Conservation (phyloP, 2,329 filamentous ascomycete species). For the Zasmidium citrigriseum region DNA sequence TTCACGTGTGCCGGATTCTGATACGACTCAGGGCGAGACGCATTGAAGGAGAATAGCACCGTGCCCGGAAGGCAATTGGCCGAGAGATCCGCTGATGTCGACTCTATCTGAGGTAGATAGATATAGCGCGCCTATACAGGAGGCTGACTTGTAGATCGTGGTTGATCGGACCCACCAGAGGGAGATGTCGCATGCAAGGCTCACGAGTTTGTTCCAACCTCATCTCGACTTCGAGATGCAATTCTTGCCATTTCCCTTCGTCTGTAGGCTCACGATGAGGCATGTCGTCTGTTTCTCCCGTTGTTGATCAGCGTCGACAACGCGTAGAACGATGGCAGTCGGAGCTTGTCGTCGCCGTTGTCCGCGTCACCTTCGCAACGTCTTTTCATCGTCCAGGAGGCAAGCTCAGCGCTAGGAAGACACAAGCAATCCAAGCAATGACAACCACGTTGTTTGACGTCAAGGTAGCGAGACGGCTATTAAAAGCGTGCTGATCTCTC, state of each 20-base stretch:
- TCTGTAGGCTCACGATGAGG: neutral
- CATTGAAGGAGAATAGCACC: neutral
- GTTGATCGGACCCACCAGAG: neutral
- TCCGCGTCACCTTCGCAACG: neutral
- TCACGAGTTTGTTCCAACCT: neutral
- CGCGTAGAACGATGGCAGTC: neutral
- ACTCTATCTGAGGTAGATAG: neutral
- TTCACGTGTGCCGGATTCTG: neutral
- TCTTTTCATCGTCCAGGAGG: neutral
- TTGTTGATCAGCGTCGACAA: neutral
- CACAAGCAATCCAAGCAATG: neutral
- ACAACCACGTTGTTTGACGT: neutral
- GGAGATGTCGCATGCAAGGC: neutral
- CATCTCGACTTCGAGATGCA: neutral
- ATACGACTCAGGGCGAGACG: neutral
- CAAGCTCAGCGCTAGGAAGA: neutral
- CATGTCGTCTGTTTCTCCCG: neutral
- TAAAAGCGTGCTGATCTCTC: neutral
- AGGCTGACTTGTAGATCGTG: neutral
- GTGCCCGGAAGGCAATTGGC: neutral
- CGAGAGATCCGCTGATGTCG: neutral
- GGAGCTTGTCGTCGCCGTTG: neutral
- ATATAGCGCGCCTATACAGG: neutral
- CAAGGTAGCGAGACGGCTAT: neutral
- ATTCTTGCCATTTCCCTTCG: neutral